These are phyloP conservation scores for Coemansia sp. DNA, from an alignment of 192 early-diverging fungal species.

Conservation along the genomic window DNA sequence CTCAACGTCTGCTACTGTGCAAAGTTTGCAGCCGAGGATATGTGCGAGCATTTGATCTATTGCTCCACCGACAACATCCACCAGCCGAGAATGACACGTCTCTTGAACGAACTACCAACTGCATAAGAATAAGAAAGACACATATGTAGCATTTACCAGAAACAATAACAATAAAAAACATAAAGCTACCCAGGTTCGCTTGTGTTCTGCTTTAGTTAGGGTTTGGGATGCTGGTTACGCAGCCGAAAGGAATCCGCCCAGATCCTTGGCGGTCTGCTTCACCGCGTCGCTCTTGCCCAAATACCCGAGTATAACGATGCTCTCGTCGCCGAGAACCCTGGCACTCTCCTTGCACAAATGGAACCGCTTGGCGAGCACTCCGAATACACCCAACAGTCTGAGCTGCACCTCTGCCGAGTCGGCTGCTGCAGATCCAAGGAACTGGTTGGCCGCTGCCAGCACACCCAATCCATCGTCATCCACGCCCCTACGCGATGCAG, in stretches of 20 bases:
- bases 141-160: not conserved
- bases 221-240: too few species aligned
- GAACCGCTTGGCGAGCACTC: slow-evolving; percentile 36
- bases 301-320: slow-evolving; percentile 36
- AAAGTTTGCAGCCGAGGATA: slow-evolving; percentile 6
- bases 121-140: too few species aligned
- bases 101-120: slow-evolving; percentile 12
- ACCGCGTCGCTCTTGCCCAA: slow-evolving; percentile 25
- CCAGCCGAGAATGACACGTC: slow-evolving; percentile 20
- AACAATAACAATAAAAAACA: not conserved
- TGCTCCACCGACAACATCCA: slow-evolving; percentile 23
- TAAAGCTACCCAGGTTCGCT: too few species aligned
- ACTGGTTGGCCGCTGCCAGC: slow-evolving; percentile 27
- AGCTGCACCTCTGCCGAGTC: slow-evolving; percentile 36
- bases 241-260: slow-evolving; percentile 21
- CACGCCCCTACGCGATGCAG: slow-evolving; percentile 7
- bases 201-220: too few species aligned
- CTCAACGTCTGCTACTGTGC: slow-evolving; percentile 31
- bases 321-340: slow-evolving; percentile 37
- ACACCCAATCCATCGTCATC: slow-evolving; percentile 39
- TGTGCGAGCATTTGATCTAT: slow-evolving; percentile 32
- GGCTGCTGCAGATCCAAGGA: slow-evolving; percentile 17
- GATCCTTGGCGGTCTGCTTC: slow-evolving; percentile 20
- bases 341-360: slow-evolving; percentile 51
- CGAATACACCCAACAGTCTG: slow-evolving; percentile 37